These are phyloP conservation scores for Helianthus tuberosus DNA, from an alignment of 129 eudicot genomes.

Conservation along the genomic window DNA sequence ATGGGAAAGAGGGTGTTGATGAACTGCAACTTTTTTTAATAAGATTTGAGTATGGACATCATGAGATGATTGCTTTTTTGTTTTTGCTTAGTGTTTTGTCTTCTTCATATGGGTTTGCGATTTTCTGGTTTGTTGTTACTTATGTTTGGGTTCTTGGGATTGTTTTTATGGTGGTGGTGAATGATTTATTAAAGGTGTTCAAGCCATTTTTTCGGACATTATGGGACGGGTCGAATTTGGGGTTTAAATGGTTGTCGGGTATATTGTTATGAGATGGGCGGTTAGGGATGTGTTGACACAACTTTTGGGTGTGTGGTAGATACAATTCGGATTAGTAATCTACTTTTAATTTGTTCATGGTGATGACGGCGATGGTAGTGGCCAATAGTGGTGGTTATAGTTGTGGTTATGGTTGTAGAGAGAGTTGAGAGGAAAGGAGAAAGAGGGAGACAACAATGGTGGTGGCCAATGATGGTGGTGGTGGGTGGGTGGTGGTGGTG, in stretches of 20 bases:
- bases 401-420: too few relatives aligned
- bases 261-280: conserved; percentile 89
- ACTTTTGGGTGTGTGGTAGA: conserved; percentile 66
- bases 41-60: conserved; percentile 70
- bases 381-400: too few relatives aligned
- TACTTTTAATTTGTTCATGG: too few relatives aligned
- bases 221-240: conserved; percentile 77
- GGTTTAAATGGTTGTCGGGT: conserved; percentile 73
- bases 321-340: too few relatives aligned
- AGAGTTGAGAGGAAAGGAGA: too few relatives aligned
- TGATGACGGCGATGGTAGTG: too few relatives aligned
- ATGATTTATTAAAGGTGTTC: conserved; percentile 62
- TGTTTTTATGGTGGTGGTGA: conserved; percentile 64
- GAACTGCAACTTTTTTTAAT: conserved; percentile 51
- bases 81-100: too few relatives aligned
- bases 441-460: too few relatives aligned
- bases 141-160: conserved; percentile 87
- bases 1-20: conserved; percentile 40
- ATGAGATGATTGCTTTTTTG: too few relatives aligned
- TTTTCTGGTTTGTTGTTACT: conserved; percentile 73
- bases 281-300: conserved; percentile 87
- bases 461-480: too few relatives aligned
- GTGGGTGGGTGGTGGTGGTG: too few relatives aligned
- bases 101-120: conserved; percentile 49
- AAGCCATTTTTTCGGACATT: conserved; percentile 52